phyloP scores from a whole-genome alignment of 2,329 filamentous ascomycete genomes.

The Calonectria crousiana region DNA sequence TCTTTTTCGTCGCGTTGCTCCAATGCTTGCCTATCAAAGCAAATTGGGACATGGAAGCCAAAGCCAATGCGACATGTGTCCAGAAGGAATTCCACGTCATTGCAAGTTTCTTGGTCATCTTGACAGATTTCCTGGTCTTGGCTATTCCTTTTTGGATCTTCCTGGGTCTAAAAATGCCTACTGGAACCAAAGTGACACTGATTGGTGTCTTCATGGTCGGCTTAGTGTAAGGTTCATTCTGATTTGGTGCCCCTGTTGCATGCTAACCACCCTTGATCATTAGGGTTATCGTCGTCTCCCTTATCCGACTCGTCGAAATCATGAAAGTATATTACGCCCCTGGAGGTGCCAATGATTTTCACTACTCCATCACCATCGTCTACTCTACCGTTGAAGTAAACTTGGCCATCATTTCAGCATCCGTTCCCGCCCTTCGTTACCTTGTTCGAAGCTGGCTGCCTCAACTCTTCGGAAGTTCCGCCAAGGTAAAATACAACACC shows the following conservation, averaged over 20 bases:
- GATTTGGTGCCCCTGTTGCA: not conserved
- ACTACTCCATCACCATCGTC: constrained; percentile 49
- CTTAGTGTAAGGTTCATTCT: constrained; percentile 43
- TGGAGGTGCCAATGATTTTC: constrained; percentile 27
- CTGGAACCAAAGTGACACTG: constrained; percentile 51
- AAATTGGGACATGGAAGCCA: constrained; percentile 21
- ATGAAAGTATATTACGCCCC: constrained; percentile 29
- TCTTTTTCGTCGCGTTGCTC: constrained; percentile 53
- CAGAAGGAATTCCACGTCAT: constrained; percentile 46
- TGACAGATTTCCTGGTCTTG: constrained; percentile 55
- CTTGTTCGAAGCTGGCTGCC: constrained; percentile 49
- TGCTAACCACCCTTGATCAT: not conserved
- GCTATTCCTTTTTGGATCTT: constrained; percentile 56
- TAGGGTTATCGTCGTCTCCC: constrained; percentile 48
- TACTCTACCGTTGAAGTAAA: constrained; percentile 51
- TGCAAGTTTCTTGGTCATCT: constrained; percentile 51
- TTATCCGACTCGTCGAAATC: constrained; percentile 45
- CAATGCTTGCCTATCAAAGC: constrained; percentile 50
- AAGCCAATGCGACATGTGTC: constrained; percentile 39
- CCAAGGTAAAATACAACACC: constrained; percentile 25
- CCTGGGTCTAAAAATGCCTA: constrained; percentile 52
- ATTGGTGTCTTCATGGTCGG: constrained; percentile 55
- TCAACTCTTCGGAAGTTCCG: constrained; percentile 40
- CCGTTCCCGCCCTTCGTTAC: constrained; percentile 50
- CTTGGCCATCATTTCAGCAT: constrained; percentile 52